Evolutionary conservation across 1,284 basidiomycete species (phyloP).

Genomic region (Wolfiporia cocos): DNA sequence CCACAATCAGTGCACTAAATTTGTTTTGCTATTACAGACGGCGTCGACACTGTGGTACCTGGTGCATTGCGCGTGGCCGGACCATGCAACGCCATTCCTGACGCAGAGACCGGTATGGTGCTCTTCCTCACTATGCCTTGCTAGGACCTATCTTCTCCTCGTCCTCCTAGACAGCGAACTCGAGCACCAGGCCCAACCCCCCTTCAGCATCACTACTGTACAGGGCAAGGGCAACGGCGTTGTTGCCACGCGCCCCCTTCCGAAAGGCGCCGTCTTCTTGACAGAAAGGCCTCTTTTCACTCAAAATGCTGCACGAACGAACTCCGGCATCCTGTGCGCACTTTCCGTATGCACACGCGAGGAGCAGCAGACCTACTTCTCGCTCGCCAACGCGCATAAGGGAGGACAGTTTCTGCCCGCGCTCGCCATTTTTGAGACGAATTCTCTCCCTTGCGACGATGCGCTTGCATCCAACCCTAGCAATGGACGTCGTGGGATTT

Average conservation of each 20-base stretch:
- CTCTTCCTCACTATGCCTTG: too few species aligned
- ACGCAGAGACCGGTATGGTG: too few species aligned
- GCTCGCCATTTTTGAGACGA: constrained; percentile 21
- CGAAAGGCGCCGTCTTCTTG: constrained; percentile 17
- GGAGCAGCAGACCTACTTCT: constrained; percentile 18
- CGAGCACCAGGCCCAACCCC: too few species aligned
- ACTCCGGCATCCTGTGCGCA: constrained; percentile 16
- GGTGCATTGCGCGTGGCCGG: too few species aligned
- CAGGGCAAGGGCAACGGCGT: constrained; percentile 18
- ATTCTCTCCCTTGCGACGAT: constrained; percentile 15
- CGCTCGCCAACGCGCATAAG: constrained; percentile 17
- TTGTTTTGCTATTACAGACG: too few species aligned
- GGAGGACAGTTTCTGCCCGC: constrained; percentile 12
- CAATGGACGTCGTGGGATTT: constrained; percentile 12
- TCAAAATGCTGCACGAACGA: constrained; percentile 12
- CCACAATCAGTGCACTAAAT: too few species aligned
- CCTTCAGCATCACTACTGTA: constrained; percentile 10
- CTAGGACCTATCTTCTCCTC: too few species aligned
- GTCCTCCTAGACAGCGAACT: too few species aligned
- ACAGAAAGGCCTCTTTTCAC: constrained; percentile 20
- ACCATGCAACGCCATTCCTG: too few species aligned
- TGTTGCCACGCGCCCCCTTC: constrained; percentile 16
- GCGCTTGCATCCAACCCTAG: not conserved
- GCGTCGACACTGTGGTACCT: too few species aligned
- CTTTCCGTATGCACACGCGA: constrained; percentile 17